Evolutionary conservation across 2,329 filamentous ascomycete genomes (phyloP).

Genomic region (Aurifilum marmelostoma): DNA sequence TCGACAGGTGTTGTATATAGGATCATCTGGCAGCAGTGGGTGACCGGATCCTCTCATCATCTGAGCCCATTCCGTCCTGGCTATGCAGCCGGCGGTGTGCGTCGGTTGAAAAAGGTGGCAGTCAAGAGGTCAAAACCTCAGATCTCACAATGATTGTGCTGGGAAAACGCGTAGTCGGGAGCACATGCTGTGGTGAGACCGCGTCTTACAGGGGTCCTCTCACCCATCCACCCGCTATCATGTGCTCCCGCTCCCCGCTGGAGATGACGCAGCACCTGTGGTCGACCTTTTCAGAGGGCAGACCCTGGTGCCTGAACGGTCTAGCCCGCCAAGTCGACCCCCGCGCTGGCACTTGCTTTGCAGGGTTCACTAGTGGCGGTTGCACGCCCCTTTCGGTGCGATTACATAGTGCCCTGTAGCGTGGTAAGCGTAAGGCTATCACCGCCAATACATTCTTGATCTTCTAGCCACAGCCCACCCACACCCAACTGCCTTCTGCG

Average conservation of each 20-base stretch:
- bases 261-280: conserved; percentile 25
- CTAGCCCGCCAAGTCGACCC: conserved; percentile 5
- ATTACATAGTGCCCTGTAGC: background rate
- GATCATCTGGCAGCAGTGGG: background rate
- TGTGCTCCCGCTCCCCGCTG: conserved; percentile 19
- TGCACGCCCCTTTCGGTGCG: background rate
- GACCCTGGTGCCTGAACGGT: conserved; percentile 4
- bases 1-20: background rate
- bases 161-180: conserved; percentile 16
- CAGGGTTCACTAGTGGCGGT: conserved; percentile 12
- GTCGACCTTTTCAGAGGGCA: background rate
- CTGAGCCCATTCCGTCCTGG: background rate
- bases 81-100: background rate
- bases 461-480: background rate
- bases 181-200: conserved; percentile 6
- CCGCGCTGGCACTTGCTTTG: conserved; percentile 19
- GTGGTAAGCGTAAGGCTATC: conserved; percentile 6
- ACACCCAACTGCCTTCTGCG: background rate
- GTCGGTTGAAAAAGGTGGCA: background rate
- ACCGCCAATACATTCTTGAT: conserved; percentile 7
- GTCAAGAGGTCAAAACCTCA: background rate
- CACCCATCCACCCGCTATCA: conserved; percentile 19
- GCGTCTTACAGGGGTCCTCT: conserved; percentile 13
- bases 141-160: conserved; percentile 2
- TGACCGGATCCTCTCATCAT: background rate